These are phyloP conservation scores for Collybia mongolica DNA, from an alignment of 768 basidiomycete genomes.

Conservation along the genomic window DNA sequence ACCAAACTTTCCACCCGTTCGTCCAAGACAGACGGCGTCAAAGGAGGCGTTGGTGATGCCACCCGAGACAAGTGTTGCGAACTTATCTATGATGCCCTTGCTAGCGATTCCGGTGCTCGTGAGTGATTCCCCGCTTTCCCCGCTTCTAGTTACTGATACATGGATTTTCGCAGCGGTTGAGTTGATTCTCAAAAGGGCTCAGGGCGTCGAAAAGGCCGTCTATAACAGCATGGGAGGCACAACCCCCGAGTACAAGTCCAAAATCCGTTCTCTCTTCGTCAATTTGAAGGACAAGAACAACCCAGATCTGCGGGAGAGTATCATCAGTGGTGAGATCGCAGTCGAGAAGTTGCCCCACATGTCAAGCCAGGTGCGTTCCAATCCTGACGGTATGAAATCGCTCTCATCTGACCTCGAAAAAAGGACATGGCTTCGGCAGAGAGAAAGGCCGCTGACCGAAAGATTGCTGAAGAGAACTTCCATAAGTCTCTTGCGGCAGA, in stretches of 20 bases:
- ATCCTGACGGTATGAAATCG: not conserved
- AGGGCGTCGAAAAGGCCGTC: conserved; percentile 71
- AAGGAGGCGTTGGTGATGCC: conserved; percentile 58
- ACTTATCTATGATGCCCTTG: conserved; percentile 90
- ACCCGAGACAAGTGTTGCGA: conserved; percentile 87
- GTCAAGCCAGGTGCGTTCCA: conserved; percentile 66
- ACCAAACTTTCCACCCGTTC: conserved; percentile 45
- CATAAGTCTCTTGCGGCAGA: conserved; percentile 89
- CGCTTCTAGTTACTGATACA: not conserved
- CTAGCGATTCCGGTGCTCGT: conserved; percentile 86
- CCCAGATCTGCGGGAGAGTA: conserved; percentile 77
- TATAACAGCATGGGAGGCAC: conserved; percentile 41
- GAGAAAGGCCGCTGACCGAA: conserved; percentile 78
- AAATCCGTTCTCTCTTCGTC: conserved; percentile 85
- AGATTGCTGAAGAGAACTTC: conserved; percentile 82
- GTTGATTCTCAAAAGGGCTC: conserved; percentile 63
- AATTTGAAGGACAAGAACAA: conserved; percentile 97
- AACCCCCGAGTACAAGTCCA: conserved; percentile 60
- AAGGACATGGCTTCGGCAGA: conserved; percentile 98
- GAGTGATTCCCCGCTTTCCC: conserved; percentile 31
- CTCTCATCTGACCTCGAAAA: not conserved
- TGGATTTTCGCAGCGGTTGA: conserved; percentile 54
- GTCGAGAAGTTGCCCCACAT: conserved; percentile 74
- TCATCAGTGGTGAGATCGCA: conserved; percentile 79
- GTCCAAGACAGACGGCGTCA: conserved; percentile 71